phyloP scores from a whole-genome alignment of 2,329 filamentous ascomycete genomes.

The Fusarium burgessii region DNA sequence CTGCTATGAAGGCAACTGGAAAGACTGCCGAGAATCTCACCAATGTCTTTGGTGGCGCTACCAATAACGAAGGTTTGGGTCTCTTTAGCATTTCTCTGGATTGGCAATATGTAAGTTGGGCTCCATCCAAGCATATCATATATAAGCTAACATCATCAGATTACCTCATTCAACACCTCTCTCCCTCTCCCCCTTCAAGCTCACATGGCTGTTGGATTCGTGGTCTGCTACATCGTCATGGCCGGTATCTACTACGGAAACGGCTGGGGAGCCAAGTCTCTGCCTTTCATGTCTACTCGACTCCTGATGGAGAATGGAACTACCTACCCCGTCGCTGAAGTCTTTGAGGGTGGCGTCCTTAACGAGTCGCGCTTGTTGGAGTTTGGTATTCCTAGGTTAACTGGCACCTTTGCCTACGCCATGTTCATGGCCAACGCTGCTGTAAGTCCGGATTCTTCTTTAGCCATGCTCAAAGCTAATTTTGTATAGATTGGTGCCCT shows the following conservation, averaged over 20 bases:
- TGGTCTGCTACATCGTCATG: conserved; percentile 63
- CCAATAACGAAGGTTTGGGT: conserved; percentile 65
- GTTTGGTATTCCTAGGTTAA: conserved; percentile 61
- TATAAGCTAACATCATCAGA: conserved; percentile 50
- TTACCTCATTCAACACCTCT: conserved; percentile 65
- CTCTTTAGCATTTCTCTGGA: conserved; percentile 64
- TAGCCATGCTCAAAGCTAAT: not conserved
- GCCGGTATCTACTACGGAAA: conserved; percentile 64
- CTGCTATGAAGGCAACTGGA: conserved; percentile 63
- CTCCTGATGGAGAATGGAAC: conserved; percentile 57
- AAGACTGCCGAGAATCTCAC: conserved; percentile 58
- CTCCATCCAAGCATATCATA: fast-evolving
- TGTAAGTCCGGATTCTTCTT: conserved; percentile 50
- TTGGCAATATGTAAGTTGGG: conserved; percentile 65
- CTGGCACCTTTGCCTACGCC: conserved; percentile 63
- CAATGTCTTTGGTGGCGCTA: conserved; percentile 63
- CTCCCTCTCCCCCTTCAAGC: conserved; percentile 64
- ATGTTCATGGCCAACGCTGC: conserved; percentile 70
- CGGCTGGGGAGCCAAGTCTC: conserved; percentile 58
- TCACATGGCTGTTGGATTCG: conserved; percentile 59
- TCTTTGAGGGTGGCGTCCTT: conserved; percentile 58
- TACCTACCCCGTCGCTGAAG: conserved; percentile 54
- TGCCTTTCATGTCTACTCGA: conserved; percentile 67
- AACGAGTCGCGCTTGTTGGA: conserved; percentile 53
- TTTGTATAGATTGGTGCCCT: conserved; percentile 64